phyloP scores from a whole-genome alignment of 257 asterid species.

The Gardenia jasminoides region DNA sequence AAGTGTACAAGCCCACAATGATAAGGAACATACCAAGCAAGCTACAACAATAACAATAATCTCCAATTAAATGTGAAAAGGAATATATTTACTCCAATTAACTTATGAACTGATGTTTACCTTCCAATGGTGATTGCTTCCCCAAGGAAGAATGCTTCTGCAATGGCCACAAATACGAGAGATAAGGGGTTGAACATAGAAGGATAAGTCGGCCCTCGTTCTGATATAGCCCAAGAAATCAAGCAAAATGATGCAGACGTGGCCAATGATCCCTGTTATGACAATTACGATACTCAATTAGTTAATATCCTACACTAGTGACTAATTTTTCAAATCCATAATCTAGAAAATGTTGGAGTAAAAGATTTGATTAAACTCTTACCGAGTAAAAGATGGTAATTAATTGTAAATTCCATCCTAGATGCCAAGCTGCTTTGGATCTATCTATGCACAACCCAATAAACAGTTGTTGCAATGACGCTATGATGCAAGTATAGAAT shows the following conservation, averaged over 20 bases:
- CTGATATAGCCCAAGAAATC: constrained; percentile 44
- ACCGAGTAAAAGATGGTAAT: constrained; percentile 61
- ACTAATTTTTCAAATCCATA: not conserved
- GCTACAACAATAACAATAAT: constrained; percentile 27
- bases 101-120: constrained; percentile 13
- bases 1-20: constrained; percentile 50
- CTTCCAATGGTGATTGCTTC: constrained; percentile 41
- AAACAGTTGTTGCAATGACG: constrained; percentile 36
- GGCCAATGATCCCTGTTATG: constrained; percentile 54
- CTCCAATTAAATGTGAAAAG: not conserved
- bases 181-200: constrained; percentile 71
- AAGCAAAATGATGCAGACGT: constrained; percentile 51
- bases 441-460: constrained; percentile 48
- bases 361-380: not conserved
- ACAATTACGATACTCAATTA: too few species aligned
- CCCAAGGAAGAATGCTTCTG: constrained; percentile 45
- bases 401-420: constrained; percentile 54
- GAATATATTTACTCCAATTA: not conserved
- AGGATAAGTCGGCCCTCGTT: constrained; percentile 66
- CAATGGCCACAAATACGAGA: constrained; percentile 38
- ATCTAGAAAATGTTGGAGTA: not conserved
- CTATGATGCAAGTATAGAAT: constrained; percentile 36
- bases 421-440: constrained; percentile 37
- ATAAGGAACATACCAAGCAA: constrained; percentile 52
- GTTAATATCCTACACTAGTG: too few species aligned